Evolutionary conservation across 352 stramenopile genomes (phyloP).

Genomic region (Globisporangium paddicum): DNA sequence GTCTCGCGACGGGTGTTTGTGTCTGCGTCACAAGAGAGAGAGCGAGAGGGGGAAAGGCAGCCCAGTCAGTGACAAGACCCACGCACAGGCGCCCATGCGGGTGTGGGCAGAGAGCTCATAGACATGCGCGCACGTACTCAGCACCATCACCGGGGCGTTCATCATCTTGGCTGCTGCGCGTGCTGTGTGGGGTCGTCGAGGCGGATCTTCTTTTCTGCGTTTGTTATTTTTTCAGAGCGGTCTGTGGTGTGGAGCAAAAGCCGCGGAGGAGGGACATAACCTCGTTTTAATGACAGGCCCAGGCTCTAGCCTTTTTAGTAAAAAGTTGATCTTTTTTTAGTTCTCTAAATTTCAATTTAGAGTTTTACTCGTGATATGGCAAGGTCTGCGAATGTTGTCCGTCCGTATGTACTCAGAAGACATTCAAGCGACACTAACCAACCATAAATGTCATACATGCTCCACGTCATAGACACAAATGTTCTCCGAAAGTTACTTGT

Average conservation of each 20-base stretch:
- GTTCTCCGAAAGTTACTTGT: no score
- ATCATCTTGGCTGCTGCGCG: conserved; percentile 49
- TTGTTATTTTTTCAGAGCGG: not conserved
- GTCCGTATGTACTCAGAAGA: no score
- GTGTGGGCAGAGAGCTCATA: not conserved
- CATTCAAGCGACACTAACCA: no score
- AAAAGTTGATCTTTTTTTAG: no score
- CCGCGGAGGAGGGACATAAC: no score
- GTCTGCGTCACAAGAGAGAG: conserved; percentile 41
- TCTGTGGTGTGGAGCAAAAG: not conserved
- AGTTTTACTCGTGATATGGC: no score
- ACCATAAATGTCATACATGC: no score
- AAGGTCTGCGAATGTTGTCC: no score
- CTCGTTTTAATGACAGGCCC: no score
- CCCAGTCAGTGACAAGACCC: not conserved
- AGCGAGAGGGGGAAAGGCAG: not conserved
- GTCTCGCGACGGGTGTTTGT: conserved; percentile 98
- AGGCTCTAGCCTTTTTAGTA: no score
- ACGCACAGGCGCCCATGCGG: not conserved
- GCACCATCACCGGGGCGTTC: conserved; percentile 93
- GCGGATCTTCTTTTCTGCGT: conserved; percentile 14
- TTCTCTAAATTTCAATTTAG: no score
- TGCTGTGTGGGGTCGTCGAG: not conserved
- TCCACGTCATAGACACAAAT: no score
- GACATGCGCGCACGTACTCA: conserved; percentile 75